Percentiles rank a stretch among this genome's conserved stretches.
phyloP scores from a whole-genome alignment of 352 stramenopile genomes.

The Blastocystis sp. region DNA sequence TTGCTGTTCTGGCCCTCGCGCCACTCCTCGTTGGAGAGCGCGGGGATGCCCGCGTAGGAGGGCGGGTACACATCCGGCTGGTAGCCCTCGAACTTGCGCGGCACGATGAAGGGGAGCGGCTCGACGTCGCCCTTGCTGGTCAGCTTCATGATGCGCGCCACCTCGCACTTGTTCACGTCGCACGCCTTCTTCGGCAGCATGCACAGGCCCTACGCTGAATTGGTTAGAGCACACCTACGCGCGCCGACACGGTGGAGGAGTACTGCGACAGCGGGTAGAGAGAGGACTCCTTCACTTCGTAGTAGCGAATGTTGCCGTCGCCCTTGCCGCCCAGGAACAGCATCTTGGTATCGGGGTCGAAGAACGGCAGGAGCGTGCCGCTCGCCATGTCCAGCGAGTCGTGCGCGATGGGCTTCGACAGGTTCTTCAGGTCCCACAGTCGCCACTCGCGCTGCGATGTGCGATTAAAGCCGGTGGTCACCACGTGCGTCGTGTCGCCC shows the following conservation, averaged over 20 bases:
- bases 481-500: conserved; percentile 89
- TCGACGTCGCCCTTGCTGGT: conserved; percentile 89
- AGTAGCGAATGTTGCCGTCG: conserved; percentile 97
- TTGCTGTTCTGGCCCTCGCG: conserved; percentile 85
- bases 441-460: conserved; percentile 88
- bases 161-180: conserved; percentile 97
- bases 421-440: conserved; percentile 83
- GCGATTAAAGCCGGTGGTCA: conserved; percentile 93
- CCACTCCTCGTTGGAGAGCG: conserved; percentile 92
- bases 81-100: conserved; percentile 96
- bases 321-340: conserved; percentile 95
- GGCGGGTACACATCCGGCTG: conserved; percentile 98
- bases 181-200: conserved; percentile 95
- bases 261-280: conserved; percentile 88
- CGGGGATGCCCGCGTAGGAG: conserved; percentile 85
- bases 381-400: conserved; percentile 75
- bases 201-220: conserved; percentile 85
- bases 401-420: conserved; percentile 70
- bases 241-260: conserved; percentile 83
- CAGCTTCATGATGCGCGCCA: conserved; percentile 88
- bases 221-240: background rate
- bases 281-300: conserved; percentile 92
- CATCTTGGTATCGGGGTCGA: conserved; percentile 92
- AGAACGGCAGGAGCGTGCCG: conserved; percentile 97
- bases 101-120: conserved; percentile 89